phyloP scores from a whole-genome alignment of 208 protist species.

The Vickermania ingenoplastis region DNA sequence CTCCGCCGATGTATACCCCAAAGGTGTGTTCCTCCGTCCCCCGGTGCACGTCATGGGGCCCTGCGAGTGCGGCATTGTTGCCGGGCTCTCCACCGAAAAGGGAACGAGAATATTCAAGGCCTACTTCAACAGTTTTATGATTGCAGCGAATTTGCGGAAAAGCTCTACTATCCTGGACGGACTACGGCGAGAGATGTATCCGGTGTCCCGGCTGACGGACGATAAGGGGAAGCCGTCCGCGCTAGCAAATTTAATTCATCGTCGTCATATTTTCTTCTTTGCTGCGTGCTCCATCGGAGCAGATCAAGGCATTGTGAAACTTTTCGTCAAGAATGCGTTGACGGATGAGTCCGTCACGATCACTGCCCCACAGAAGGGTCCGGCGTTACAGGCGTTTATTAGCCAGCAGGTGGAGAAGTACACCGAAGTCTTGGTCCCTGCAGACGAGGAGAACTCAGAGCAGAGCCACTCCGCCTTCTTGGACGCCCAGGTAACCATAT shows the following conservation, averaged over 20 bases:
- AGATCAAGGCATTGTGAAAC: slow-evolving; percentile 47
- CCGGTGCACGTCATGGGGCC: slow-evolving; percentile 72
- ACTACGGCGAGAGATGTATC: slow-evolving; percentile 47
- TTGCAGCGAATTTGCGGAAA: slow-evolving; percentile 74
- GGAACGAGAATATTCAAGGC: slow-evolving; percentile 79
- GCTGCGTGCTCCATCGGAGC: slow-evolving; percentile 29
- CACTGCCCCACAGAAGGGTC: slow-evolving; percentile 29
- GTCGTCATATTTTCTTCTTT: slow-evolving; percentile 80
- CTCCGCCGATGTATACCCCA: slow-evolving; percentile 33
- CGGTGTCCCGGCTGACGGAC: slow-evolving; percentile 41
- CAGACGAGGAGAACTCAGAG: slow-evolving; percentile 43
- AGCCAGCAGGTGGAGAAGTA: slow-evolving; percentile 50
- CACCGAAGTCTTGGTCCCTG: slow-evolving; percentile 67
- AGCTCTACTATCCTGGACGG: slow-evolving; percentile 74
- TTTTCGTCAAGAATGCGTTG: slow-evolving; percentile 85
- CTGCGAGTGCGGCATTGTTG: slow-evolving; percentile 77
- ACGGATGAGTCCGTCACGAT: slow-evolving; percentile 78
- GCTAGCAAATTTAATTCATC: slow-evolving; percentile 77
- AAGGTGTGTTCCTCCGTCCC: slow-evolving; percentile 81
- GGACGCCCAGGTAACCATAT: slow-evolving; percentile 76
- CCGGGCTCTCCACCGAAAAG: slow-evolving; percentile 58
- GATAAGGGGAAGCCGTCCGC: slow-evolving; percentile 50
- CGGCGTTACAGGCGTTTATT: slow-evolving; percentile 53
- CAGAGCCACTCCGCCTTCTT: slow-evolving; percentile 37
- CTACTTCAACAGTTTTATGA: slow-evolving; percentile 82